phyloP scores from a whole-genome alignment of 225 moss, liverwort and hornwort species.

The Straminergon stramineum region DNA sequence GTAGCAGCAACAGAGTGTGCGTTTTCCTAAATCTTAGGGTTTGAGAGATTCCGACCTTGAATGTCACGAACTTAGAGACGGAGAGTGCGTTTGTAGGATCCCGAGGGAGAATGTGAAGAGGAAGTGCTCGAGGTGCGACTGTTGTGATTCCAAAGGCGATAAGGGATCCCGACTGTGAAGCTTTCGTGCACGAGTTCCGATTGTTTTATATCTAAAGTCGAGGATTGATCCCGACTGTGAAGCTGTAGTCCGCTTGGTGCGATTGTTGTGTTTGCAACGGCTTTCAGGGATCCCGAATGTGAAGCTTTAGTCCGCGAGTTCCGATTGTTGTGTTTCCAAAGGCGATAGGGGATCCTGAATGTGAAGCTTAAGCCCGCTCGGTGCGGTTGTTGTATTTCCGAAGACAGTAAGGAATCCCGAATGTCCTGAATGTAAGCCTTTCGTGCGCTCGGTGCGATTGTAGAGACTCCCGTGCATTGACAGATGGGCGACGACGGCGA shows the following conservation, averaged over 20 bases:
- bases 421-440: neutral
- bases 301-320: neutral
- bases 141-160: neutral
- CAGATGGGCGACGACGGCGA: constrained; percentile 40
- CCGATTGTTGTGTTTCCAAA: neutral
- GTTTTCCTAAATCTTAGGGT: neutral
- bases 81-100: neutral
- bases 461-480: neutral
- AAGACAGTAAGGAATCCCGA: neutral
- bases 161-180: neutral
- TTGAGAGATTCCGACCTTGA: neutral
- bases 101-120: neutral
- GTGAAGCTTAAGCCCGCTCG: neutral
- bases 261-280: neutral
- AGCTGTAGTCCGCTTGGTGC: neutral
- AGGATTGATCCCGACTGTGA: neutral
- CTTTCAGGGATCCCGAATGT: neutral
- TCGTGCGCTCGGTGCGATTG: neutral
- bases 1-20: neutral
- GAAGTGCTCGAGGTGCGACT: neutral
- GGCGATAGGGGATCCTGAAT: neutral
- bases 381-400: neutral
- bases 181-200: neutral
- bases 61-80: neutral
- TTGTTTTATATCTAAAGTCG: neutral